Conservation (phyloP, 306 rosid species). For the Quercus ilex region DNA sequence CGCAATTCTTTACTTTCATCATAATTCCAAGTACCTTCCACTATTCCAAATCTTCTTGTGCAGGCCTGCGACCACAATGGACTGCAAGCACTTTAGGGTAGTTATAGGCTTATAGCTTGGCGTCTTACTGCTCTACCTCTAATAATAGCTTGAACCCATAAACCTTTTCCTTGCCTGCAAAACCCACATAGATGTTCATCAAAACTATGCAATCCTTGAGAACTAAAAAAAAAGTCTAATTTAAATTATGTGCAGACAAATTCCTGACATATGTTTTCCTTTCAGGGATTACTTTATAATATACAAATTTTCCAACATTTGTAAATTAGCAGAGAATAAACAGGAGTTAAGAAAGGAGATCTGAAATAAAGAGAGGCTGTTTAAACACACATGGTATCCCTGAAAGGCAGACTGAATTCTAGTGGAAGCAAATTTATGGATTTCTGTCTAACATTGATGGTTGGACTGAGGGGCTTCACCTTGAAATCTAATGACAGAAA, state of each 20-base stretch:
- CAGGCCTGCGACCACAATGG: slow-evolving; percentile 67
- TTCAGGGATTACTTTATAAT: neutral
- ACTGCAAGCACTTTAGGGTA: slow-evolving; percentile 80
- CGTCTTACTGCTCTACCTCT: slow-evolving; percentile 89
- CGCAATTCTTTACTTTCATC: slow-evolving; percentile 42
- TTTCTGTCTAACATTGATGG: slow-evolving; percentile 28
- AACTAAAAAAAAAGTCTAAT: neutral
- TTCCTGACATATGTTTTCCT: no score
- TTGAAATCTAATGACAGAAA: slow-evolving; percentile 15
- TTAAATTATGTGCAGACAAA: neutral
- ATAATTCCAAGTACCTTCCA: slow-evolving; percentile 39
- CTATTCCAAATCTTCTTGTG: slow-evolving; percentile 58
- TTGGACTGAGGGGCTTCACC: slow-evolving; percentile 25
- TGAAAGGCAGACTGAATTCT: slow-evolving; percentile 72
- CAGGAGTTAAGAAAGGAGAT: neutral
- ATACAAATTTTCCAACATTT: neutral
- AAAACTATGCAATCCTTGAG: neutral
- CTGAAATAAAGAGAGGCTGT: neutral
- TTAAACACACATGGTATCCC: slow-evolving; percentile 74
- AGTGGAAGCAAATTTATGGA: slow-evolving; percentile 52
- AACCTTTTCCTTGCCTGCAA: slow-evolving; percentile 81
- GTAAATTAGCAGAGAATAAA: neutral
- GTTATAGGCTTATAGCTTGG: slow-evolving; percentile 85
- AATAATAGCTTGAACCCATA: slow-evolving; percentile 85
- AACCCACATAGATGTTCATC: neutral